Conservation (phyloP, 1,284 basidiomycete species). For the Volvariella surrecta region DNA sequence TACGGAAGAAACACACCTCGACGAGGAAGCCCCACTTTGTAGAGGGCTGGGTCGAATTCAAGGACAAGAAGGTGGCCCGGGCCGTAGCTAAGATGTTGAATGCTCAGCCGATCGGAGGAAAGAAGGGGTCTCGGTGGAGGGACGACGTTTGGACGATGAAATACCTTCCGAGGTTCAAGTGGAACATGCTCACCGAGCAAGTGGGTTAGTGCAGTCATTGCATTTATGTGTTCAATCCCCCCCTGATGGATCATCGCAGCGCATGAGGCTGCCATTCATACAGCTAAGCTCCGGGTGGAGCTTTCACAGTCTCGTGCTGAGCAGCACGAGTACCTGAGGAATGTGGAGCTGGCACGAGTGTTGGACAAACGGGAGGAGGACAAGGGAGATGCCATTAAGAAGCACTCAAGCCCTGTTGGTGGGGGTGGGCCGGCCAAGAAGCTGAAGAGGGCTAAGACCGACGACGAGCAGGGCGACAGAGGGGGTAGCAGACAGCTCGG, state of each 20-base stretch:
- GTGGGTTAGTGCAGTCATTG: slow-evolving; percentile 74
- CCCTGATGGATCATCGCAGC: slow-evolving; percentile 38
- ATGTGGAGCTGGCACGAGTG: slow-evolving; percentile 92
- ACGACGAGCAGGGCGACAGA: no score
- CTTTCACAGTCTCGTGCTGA: slow-evolving; percentile 84
- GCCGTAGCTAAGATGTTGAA: slow-evolving; percentile 94
- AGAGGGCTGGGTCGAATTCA: slow-evolving; percentile 99
- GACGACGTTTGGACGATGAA: slow-evolving; percentile 99
- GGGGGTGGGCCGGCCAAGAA: no score
- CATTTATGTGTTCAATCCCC: background rate
- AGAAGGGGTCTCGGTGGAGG: slow-evolving; percentile 86
- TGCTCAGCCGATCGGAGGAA: slow-evolving; percentile 91
- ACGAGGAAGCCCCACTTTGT: slow-evolving; percentile 84
- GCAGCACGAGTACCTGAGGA: slow-evolving; percentile 89
- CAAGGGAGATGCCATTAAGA: no score
- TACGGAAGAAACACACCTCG: slow-evolving; percentile 67
- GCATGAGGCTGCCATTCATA: slow-evolving; percentile 86
- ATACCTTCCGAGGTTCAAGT: slow-evolving; percentile 96
- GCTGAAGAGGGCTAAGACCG: no score
- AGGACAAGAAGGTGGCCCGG: slow-evolving; percentile 86
- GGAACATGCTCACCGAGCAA: slow-evolving; percentile 98
- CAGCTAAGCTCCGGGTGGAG: slow-evolving; percentile 84
- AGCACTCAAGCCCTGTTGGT: no score
- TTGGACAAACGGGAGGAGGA: slow-evolving; percentile 80
- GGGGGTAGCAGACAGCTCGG: no score